phyloP scores from a whole-genome alignment of 2,329 filamentous ascomycete genomes.

The Amphichorda felina region DNA sequence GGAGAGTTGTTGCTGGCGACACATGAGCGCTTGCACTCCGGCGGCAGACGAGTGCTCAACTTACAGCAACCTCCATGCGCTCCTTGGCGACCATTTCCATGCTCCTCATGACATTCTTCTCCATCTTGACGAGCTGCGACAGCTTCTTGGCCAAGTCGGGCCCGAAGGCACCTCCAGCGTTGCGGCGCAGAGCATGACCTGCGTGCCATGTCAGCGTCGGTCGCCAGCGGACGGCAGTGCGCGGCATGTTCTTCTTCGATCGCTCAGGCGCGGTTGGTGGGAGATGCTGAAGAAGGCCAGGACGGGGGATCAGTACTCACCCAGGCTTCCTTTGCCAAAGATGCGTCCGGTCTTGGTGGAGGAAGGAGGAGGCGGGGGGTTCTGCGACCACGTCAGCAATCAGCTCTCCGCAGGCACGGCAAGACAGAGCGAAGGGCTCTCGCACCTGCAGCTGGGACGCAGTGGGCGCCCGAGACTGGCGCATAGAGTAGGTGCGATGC shows the following conservation, averaged over 20 bases:
- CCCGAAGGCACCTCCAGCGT: constrained; percentile 64
- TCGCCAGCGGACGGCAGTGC: neutral
- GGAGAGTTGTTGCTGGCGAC: constrained; percentile 82
- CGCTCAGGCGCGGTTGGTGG: neutral
- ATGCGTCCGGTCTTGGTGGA: constrained; percentile 84
- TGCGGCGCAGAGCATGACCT: constrained; percentile 60
- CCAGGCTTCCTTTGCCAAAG: constrained; percentile 76
- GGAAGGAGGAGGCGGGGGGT: constrained; percentile 83
- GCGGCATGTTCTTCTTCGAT: neutral
- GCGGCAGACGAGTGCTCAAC: constrained; percentile 19
- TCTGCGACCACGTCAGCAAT: constrained; percentile 37
- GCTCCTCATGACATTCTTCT: constrained; percentile 99
- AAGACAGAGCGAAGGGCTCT: neutral
- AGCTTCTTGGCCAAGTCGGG: constrained; percentile 96
- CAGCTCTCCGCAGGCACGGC: neutral
- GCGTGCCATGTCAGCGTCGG: neutral
- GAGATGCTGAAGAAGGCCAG: neutral
- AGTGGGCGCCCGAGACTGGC: constrained; percentile 90
- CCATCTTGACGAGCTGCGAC: constrained; percentile 97
- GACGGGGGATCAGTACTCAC: constrained; percentile 61
- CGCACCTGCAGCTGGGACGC: constrained; percentile 61
- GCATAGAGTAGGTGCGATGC: constrained; percentile 99
- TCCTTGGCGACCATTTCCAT: constrained; percentile 91
- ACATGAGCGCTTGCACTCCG: neutral
- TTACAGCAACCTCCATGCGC: constrained; percentile 95